Conservation (phyloP, 2,329 filamentous ascomycete species). For the Colletotrichum eleusines region DNA sequence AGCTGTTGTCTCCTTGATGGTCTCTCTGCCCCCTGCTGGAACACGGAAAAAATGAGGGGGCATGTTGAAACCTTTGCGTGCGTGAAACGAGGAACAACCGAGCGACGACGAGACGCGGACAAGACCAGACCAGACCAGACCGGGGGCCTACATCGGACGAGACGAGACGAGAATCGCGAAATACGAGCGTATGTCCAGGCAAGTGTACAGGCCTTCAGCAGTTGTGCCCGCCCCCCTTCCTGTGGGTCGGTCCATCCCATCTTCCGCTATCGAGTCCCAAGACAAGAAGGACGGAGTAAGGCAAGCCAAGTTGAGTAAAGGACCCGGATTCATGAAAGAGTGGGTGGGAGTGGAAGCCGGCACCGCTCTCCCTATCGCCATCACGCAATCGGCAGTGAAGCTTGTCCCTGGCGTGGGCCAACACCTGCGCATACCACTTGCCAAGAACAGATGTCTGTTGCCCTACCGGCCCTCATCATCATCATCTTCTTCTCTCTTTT, state of each 20-base stretch:
- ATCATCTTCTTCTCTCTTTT: not conserved
- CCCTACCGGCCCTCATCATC: not conserved
- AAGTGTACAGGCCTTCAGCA: constrained; percentile 6
- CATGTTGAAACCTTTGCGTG: constrained; percentile 25
- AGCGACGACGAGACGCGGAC: constrained; percentile 24
- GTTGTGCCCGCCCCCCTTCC: not conserved
- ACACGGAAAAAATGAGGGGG: constrained; percentile 7
- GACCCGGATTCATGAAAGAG: not conserved
- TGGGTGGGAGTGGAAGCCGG: not conserved
- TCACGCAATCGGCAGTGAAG: not conserved
- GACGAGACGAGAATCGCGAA: not conserved
- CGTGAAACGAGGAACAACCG: constrained; percentile 31
- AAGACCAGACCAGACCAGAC: constrained; percentile 18
- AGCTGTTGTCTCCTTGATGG: not conserved
- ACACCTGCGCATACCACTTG: not conserved
- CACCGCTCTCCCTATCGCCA: not conserved
- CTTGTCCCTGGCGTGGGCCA: not conserved
- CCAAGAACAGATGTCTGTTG: not conserved
- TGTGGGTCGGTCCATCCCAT: constrained; percentile 7
- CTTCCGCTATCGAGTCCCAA: not conserved
- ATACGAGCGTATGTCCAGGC: constrained; percentile 3
- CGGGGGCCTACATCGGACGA: not conserved
- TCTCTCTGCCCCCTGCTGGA: not conserved
- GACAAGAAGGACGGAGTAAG: not conserved
- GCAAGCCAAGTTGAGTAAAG: not conserved